Conservation (phyloP, 106 monocot species). For the Xerophyta viscosa region DNA sequence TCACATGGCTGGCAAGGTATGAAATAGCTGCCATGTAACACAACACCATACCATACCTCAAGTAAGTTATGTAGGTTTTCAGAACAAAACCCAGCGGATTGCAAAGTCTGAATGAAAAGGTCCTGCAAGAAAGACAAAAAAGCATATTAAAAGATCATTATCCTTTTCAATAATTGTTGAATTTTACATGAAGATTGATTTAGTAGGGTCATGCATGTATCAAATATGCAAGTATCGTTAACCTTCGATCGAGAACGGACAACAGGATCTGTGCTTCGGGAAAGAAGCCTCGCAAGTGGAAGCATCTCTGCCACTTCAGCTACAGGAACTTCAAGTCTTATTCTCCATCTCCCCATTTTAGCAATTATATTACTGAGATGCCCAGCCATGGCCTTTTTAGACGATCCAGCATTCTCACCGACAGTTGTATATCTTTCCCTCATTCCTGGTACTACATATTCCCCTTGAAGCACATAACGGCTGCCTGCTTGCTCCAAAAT, state of each 20-base stretch:
- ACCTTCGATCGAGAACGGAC: slow-evolving; percentile 95
- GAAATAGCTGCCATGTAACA: background rate
- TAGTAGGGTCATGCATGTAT: too few species aligned
- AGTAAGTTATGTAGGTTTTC: slow-evolving; percentile 62
- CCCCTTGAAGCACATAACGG: slow-evolving; percentile 95
- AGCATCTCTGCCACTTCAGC: slow-evolving; percentile 99
- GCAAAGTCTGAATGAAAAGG: slow-evolving; percentile 67
- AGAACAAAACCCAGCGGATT: slow-evolving; percentile 72
- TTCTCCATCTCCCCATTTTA: slow-evolving; percentile 94
- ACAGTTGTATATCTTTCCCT: slow-evolving; percentile 65
- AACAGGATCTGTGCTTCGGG: slow-evolving; percentile 94
- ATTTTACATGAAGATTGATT: too few species aligned
- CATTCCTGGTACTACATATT: slow-evolving; percentile 94
- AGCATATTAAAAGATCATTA: background rate
- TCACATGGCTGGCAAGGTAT: too few species aligned
- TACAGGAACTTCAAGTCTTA: slow-evolving; percentile 89
- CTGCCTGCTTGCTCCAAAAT: slow-evolving; percentile 86
- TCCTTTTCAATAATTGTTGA: too few species aligned
- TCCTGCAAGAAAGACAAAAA: slow-evolving; percentile 42
- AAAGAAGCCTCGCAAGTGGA: slow-evolving; percentile 92
- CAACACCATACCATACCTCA: slow-evolving; percentile 38
- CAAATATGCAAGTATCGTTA: background rate
- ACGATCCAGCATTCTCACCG: slow-evolving; percentile 38
- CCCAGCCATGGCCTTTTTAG: slow-evolving; percentile 77
- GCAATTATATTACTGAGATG: slow-evolving; percentile 80